Evolutionary conservation across 768 basidiomycete genomes (phyloP), one percentile per base, ranked within the genome.

Genomic region (Lentinula detonsa): DNA sequence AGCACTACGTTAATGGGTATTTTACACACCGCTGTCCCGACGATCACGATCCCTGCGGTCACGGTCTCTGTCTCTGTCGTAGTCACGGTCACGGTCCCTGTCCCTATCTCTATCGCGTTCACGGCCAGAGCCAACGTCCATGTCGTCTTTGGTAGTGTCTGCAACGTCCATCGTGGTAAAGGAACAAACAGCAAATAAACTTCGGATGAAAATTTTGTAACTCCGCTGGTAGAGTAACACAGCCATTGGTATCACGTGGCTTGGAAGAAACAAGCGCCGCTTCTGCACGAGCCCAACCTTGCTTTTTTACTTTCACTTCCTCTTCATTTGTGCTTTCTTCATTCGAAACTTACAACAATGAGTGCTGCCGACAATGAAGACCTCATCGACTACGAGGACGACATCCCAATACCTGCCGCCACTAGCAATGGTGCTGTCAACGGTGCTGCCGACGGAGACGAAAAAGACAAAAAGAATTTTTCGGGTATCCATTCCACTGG

Each of bases 401-500:
- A 93, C 69, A 79, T 86, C 61, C 80, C 88, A 57, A 86, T 81
- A 62, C 84, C 84, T 61, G 77, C 75, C 40, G 69, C 82, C 37
- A 74, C 76, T 33, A 72, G 81, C 34, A 83, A 82, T 61, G 83
- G 81, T 57, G 74, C 80, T 45, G 71, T 76, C 48, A 74, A 78
- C 42, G 74, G 76, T 49, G 81, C 78, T 61, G 80, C 82, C 23
- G 81, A 75, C 49, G 85, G 77, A 62, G 86, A 83, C 64, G 90
- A 88, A 67, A 93, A 91, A 75, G 91, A 92, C 68, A 93, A 94
- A 83, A 96, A 95, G 85, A 97, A 96, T 74, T 98, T 96, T 71
- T 96, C 97, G 63, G 97, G 97, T 34, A 98, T 99, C 69, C 97
- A 99, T 81, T 95, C 95, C n/a, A 99, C 97, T 64, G 97, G 97